phyloP scores from a whole-genome alignment of 2,329 filamentous ascomycete species.

The Chrysoporthe puriensis region DNA sequence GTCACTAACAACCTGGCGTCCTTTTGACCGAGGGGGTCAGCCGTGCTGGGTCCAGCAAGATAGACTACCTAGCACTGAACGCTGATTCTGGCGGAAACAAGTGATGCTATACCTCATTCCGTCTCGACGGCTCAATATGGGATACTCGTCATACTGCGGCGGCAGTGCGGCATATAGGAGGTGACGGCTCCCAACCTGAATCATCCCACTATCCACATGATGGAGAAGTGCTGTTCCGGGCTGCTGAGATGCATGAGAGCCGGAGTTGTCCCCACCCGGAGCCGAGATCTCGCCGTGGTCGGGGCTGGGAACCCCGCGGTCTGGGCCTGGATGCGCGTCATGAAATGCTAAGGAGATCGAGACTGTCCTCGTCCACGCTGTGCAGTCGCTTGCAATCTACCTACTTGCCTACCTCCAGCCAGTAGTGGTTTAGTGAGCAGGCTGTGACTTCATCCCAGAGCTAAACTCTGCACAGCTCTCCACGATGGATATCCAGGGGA shows the following conservation, averaged over 20 bases:
- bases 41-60: background rate
- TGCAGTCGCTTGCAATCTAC: background rate
- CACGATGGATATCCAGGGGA: slow-evolving; percentile 57
- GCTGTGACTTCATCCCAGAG: background rate
- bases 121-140: background rate
- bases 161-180: background rate
- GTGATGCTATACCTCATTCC: slow-evolving; percentile 2
- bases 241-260: background rate
- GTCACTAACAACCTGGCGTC: too few relatives aligned
- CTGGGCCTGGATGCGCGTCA: background rate
- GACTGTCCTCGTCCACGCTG: background rate
- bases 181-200: background rate
- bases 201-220: background rate
- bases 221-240: too few relatives aligned
- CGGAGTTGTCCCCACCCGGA: slow-evolving; percentile 9
- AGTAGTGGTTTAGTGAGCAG: background rate
- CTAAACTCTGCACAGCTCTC: background rate
- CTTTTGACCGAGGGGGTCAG: background rate
- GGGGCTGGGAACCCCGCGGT: background rate
- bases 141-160: background rate
- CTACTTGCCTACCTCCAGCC: background rate
- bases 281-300: slow-evolving; percentile 6
- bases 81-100: background rate
- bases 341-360: background rate
- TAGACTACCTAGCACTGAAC: background rate